Percentiles rank a stretch among this genome's conserved stretches.
These are phyloP conservation scores for Bombardia bombarda DNA, from an alignment of 495 filamentous ascomycete genomes.

Conservation along the genomic window DNA sequence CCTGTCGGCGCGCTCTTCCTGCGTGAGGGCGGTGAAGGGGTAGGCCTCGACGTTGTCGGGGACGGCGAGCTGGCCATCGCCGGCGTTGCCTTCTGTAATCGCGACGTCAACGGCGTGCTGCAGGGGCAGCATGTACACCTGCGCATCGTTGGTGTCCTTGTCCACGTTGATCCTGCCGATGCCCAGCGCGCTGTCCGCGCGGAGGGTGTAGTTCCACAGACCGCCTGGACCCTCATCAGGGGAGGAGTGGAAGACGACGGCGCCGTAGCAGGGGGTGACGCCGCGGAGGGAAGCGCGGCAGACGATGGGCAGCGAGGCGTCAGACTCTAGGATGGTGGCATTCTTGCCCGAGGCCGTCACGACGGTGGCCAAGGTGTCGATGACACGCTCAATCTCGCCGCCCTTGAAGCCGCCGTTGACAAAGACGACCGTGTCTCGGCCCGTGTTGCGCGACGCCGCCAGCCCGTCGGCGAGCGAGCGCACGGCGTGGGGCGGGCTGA, in stretches of 20 bases:
- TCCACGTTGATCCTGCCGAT: conserved; percentile 48
- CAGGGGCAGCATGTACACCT: conserved; percentile 69
- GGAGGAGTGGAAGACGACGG: conserved; percentile 64
- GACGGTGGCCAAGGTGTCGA: conserved; percentile 48
- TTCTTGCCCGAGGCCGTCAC: conserved; percentile 46
- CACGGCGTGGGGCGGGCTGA: conserved; percentile 49
- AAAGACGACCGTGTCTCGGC: conserved; percentile 64
- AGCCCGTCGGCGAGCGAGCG: conserved; percentile 54
- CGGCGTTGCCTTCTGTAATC: conserved; percentile 48
- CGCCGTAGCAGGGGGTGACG: conserved; percentile 65
- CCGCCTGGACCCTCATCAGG: conserved; percentile 56
- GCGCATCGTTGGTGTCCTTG: conserved; percentile 52
- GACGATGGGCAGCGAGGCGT: conserved; percentile 46
- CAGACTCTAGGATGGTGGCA: conserved; percentile 42
- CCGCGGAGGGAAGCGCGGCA: conserved; percentile 65
- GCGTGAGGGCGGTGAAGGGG: conserved; percentile 60
- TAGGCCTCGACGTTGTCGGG: conserved; percentile 52
- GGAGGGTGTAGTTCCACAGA: conserved; percentile 79
- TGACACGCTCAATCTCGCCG: conserved; percentile 65
- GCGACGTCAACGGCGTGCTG: conserved; percentile 68
- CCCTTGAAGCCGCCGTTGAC: conserved; percentile 64
- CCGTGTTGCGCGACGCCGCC: conserved; percentile 32
- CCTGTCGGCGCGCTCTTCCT: conserved; percentile 50
- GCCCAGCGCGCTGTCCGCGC: conserved; percentile 59
- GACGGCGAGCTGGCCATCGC: conserved; percentile 31